phyloP scores from a whole-genome alignment of 1,284 basidiomycete species.

The Ceratobasidium sp. region DNA sequence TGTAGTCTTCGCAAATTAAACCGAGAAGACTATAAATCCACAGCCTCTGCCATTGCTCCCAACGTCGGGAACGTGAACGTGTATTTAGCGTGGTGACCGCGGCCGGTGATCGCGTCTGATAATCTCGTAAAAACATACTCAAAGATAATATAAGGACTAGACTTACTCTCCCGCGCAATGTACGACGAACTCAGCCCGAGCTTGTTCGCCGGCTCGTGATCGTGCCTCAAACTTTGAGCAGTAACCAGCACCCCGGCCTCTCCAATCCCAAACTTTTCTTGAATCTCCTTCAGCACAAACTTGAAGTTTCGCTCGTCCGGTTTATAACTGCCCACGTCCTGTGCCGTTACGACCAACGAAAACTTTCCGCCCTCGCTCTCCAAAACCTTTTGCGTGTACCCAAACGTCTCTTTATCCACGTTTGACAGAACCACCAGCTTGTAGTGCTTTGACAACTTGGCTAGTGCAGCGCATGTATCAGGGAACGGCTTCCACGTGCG shows the following conservation, averaged over 20 bases:
- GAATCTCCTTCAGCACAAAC: slow-evolving; percentile 61
- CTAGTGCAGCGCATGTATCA: slow-evolving; percentile 70
- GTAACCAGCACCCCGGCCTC: slow-evolving; percentile 64
- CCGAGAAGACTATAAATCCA: too few species aligned
- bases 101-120: slow-evolving; percentile 4
- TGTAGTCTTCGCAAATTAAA: too few species aligned
- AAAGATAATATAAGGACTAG: slow-evolving; percentile 53
- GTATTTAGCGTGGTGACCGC: slow-evolving; percentile 38
- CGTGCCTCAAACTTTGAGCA: slow-evolving; percentile 69
- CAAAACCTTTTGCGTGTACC: slow-evolving; percentile 66
- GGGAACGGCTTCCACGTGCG: slow-evolving; percentile 71
- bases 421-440: slow-evolving; percentile 78
- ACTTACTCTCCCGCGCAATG: slow-evolving; percentile 67
- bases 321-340: slow-evolving; percentile 75
- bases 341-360: slow-evolving; percentile 70
- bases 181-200: slow-evolving; percentile 66
- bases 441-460: slow-evolving; percentile 66
- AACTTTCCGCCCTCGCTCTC: slow-evolving; percentile 64
- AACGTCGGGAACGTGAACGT: slow-evolving; percentile 66
- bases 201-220: slow-evolving; percentile 64
- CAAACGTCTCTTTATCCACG: slow-evolving; percentile 71
- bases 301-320: slow-evolving; percentile 56
- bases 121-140: slow-evolving; percentile 47
- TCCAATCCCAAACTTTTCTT: slow-evolving; percentile 59
- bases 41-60: slow-evolving; percentile 63